Evolutionary conservation across 78 protist genomes (phyloP).

Genomic region (Acrasis kona): DNA sequence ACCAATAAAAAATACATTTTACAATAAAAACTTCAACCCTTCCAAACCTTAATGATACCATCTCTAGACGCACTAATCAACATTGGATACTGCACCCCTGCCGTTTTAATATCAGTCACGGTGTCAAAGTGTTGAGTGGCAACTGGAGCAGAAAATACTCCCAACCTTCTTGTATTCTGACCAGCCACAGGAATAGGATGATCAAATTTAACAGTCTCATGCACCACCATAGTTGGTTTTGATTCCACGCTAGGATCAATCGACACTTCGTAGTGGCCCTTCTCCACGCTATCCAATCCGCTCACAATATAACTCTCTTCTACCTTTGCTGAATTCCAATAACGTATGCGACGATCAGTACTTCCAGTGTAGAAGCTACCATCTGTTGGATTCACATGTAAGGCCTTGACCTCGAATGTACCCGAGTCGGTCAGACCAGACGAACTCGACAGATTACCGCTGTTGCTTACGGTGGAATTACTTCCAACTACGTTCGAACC

Average conservation of each 20-base stretch:
- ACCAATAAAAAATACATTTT: no score
- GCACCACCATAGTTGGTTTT: not conserved
- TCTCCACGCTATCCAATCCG: not conserved
- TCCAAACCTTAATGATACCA: not conserved
- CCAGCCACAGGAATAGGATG: not conserved
- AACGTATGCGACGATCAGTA: constrained; percentile 1
- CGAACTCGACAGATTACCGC: no score
- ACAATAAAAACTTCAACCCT: no score
- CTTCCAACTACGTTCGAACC: no score
- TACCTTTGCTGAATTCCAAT: not conserved
- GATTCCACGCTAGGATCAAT: not conserved
- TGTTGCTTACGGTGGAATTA: not conserved
- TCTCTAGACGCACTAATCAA: not conserved
- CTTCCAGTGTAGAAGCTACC: not conserved
- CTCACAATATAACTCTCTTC: not conserved
- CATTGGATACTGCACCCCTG: not conserved
- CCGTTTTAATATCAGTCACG: not conserved
- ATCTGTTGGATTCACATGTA: not conserved
- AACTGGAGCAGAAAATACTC: no score
- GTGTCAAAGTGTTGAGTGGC: not conserved
- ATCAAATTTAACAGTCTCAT: not conserved
- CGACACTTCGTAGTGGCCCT: not conserved
- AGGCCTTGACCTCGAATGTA: no score
- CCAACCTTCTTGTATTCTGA: no score
- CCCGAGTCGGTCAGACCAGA: no score